Evolutionary conservation across 2,329 filamentous ascomycete genomes (phyloP).

Genomic region (Calonectria multiphialidica): DNA sequence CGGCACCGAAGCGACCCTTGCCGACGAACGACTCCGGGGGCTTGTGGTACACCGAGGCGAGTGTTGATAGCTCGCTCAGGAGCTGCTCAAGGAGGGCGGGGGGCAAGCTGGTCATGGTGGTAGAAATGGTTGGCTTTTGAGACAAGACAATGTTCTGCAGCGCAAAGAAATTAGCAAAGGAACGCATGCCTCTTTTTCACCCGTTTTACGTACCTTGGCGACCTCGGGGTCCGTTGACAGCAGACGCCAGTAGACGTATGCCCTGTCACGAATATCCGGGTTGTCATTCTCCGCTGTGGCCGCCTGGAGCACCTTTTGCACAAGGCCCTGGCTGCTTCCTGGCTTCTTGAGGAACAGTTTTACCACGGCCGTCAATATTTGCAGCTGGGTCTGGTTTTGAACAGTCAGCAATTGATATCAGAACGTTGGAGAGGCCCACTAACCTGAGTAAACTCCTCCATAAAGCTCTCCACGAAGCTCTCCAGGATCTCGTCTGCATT

Average conservation of each 20-base stretch:
- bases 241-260: slow-evolving; percentile 98
- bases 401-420: background rate
- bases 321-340: slow-evolving; percentile 87
- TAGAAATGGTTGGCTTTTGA: slow-evolving; percentile 92
- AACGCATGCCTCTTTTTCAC: too few relatives aligned
- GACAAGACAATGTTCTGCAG: slow-evolving; percentile 86
- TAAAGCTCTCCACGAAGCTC: slow-evolving; percentile 93
- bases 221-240: slow-evolving; percentile 92
- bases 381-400: slow-evolving; percentile 83
- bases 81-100: slow-evolving; percentile 87
- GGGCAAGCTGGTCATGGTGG: slow-evolving; percentile 92
- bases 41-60: slow-evolving; percentile 98
- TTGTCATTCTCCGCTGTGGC: slow-evolving; percentile 97
- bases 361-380: slow-evolving; percentile 96
- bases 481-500: slow-evolving; percentile 96
- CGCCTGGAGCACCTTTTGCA: slow-evolving; percentile 93
- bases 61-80: slow-evolving; percentile 90
- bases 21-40: slow-evolving; percentile 98
- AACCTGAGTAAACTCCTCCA: slow-evolving; percentile 95
- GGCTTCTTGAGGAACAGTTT: slow-evolving; percentile 99
- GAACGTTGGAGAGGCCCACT: slow-evolving; percentile 41
- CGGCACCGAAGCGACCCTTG: slow-evolving; percentile 92
- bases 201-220: slow-evolving; percentile 76
- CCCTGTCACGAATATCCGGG: slow-evolving; percentile 95
- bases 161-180: slow-evolving; percentile 12